A percentile compares a stretch with the other conserved stretches of the same genome.
phyloP scores from a whole-genome alignment of 2,329 filamentous ascomycete species.

The Chaetomium strumarium region DNA sequence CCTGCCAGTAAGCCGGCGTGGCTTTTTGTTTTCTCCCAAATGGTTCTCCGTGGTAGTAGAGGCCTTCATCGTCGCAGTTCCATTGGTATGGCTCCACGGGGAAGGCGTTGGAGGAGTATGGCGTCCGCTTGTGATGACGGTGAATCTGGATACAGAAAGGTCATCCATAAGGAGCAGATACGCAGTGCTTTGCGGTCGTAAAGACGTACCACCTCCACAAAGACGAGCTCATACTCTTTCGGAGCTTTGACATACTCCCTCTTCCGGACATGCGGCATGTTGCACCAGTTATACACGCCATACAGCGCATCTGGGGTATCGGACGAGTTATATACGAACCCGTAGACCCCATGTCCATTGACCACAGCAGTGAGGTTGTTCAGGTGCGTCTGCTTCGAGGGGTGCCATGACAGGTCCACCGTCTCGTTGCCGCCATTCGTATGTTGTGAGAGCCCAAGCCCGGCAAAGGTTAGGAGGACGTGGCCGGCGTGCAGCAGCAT shows the following conservation, averaged over 20 bases:
- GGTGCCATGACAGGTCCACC: conserved; percentile 7
- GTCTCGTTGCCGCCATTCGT: background rate
- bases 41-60: conserved; percentile 64
- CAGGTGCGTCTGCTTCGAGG: conserved; percentile 2
- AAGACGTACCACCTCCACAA: conserved; percentile 66
- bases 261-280: conserved; percentile 76
- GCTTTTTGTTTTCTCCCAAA: conserved; percentile 27
- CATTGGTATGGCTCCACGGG: conserved; percentile 66
- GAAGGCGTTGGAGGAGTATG: conserved; percentile 72
- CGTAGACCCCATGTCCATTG: conserved; percentile 55
- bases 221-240: conserved; percentile 57
- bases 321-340: conserved; percentile 68
- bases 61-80: conserved; percentile 63
- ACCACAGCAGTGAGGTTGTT: conserved; percentile 14
- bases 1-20: conserved; percentile 59
- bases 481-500: no score
- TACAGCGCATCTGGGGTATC: conserved; percentile 49
- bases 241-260: conserved; percentile 55
- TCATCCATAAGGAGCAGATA: no score
- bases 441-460: no score
- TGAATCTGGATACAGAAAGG: conserved; percentile 45
- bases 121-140: conserved; percentile 78
- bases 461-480: no score
- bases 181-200: no score
- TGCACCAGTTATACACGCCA: conserved; percentile 73